phyloP scores from a whole-genome alignment of 2,329 filamentous ascomycete genomes.

The Xylariaceae sp. region DNA sequence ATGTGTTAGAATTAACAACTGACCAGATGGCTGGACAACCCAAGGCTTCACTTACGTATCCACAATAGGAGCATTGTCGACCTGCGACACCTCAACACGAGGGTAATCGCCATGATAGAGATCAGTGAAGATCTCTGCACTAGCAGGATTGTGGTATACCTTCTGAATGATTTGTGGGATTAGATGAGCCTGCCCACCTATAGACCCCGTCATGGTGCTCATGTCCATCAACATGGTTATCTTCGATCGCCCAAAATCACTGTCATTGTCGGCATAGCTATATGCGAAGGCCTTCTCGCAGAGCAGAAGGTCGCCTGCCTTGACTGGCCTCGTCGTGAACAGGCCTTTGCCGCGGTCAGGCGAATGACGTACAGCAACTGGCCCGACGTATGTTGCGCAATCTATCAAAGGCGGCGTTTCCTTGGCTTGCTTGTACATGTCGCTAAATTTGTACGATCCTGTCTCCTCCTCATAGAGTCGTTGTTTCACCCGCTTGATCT shows the following conservation, averaged over 20 bases:
- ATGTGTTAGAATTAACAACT: neutral
- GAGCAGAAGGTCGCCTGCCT: conserved; percentile 46
- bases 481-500: conserved; percentile 25
- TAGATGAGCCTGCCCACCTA: conserved; percentile 38
- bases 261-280: conserved; percentile 24
- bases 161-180: conserved; percentile 40
- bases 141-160: conserved; percentile 35
- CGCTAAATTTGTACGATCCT: conserved; percentile 35
- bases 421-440: conserved; percentile 33
- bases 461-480: conserved; percentile 34
- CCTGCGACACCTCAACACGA: conserved; percentile 15
- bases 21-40: neutral
- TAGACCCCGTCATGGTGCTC: conserved; percentile 23
- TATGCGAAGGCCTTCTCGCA: conserved; percentile 54
- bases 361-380: conserved; percentile 37
- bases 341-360: conserved; percentile 42
- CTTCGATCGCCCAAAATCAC: conserved; percentile 9
- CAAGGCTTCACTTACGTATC: conserved; percentile 36
- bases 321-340: conserved; percentile 44
- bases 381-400: conserved; percentile 39
- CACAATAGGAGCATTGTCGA: conserved; percentile 36
- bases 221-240: conserved; percentile 33
- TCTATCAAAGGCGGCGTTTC: conserved; percentile 39
- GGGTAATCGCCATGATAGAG: conserved; percentile 38
- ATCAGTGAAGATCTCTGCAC: conserved; percentile 28